phyloP scores from a whole-genome alignment of 2,329 filamentous ascomycete genomes.

The Colletotrichum neosansevieriae region DNA sequence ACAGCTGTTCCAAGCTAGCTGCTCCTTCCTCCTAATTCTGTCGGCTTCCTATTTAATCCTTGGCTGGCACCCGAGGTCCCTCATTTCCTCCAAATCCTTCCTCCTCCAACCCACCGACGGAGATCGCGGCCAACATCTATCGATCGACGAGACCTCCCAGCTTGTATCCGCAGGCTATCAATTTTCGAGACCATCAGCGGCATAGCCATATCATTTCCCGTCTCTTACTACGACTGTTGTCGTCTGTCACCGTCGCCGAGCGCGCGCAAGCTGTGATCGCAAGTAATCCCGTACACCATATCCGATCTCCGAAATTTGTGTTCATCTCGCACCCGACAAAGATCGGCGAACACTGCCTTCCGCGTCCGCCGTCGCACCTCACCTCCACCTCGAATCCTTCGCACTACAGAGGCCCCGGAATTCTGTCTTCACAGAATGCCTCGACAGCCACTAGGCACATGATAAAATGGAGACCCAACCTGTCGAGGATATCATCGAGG shows the following conservation, averaged over 20 bases:
- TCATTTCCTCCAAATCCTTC: neutral
- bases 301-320: neutral
- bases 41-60: neutral
- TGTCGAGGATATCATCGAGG: slow-evolving; percentile 55
- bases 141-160: neutral
- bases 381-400: neutral
- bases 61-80: neutral
- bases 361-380: slow-evolving; percentile 1
- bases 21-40: neutral
- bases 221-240: neutral
- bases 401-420: neutral
- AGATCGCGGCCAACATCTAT: neutral
- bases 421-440: slow-evolving; percentile 3
- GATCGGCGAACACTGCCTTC: neutral
- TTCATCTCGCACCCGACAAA: neutral
- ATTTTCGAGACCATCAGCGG: neutral
- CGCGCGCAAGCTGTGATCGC: neutral
- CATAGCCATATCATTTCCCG: too few relatives aligned
- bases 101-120: slow-evolving; percentile 5
- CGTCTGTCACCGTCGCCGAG: neutral
- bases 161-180: neutral
- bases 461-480: slow-evolving; percentile 51
- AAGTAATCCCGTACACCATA: neutral
- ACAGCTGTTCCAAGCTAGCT: neutral
- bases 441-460: slow-evolving; percentile 22